Base-by-base conservation (phyloP, 1,284 basidiomycete species). In the Pascua guehoae region DNA sequence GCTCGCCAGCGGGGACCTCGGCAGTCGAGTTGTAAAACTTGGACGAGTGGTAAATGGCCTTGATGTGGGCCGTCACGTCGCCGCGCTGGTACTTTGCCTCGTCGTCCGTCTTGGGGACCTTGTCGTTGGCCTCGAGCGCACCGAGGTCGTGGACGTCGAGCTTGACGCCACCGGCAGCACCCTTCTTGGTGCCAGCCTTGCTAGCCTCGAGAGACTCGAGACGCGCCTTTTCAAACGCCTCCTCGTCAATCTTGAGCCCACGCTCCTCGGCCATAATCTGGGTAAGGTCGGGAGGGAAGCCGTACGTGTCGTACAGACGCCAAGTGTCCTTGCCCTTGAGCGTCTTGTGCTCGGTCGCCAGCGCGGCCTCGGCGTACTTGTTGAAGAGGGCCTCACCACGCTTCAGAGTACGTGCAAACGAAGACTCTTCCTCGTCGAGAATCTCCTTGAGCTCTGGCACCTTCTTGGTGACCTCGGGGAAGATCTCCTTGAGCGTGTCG, bases 281-380 rank as follows among this genome's bases (percentile, higher is more conserved):
- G 2, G 96, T 99, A 41, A 99, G 80, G 73, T 99, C 95, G 52
- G 93, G 92, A 0, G 95, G 96, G 81, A 99, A 99, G 44, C 95
- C 95, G 74, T 91, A 99, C 0, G 96, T 98, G 76, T 99, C 96
- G 76, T 98, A 98, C 53, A 99, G 79, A 38, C 91, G 84, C 95
- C 95, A 99, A 36, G 97, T 91, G 70, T 99, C 95, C 68, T 87
- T 87, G 15, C 95, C 95, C 63, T 82, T 86, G 46, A 99, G 84
- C 63, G 86, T 83, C 54, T 82, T 88, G 10, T 79, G 69, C 12
- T 86, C 86, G 47, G 83, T 81, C 48, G 87, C 83, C 62, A 82
- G 82, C 10, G 93, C 86, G 51, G 84, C 83, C 32, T 80, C 76
- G 32, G 90, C 89, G 76, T 92, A 98, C 70, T 90, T 86, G 65